Evolutionary conservation across 2,329 filamentous ascomycete species (phyloP).

Genomic region (Colletotrichum eremochloae): DNA sequence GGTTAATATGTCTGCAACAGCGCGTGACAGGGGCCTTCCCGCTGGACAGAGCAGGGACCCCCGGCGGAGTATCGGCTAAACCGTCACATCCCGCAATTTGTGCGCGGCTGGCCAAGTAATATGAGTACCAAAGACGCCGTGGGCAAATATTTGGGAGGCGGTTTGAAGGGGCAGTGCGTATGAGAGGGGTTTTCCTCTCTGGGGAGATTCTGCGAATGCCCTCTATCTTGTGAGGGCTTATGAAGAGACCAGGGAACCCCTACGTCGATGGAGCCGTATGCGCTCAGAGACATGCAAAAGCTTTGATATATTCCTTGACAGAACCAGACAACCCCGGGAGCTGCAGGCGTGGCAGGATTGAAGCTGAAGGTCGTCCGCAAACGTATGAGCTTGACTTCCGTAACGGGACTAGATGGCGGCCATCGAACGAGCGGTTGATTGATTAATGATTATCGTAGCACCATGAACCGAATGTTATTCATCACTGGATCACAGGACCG

Average conservation of each 20-base stretch:
- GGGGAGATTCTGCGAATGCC: constrained; percentile 8
- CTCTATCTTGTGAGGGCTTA: background rate
- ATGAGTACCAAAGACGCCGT: background rate
- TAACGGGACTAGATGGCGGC: constrained; percentile 4
- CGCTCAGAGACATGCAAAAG: constrained; percentile 17
- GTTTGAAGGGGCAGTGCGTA: constrained; percentile 1
- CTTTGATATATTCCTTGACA: constrained; percentile 19
- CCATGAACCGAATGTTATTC: constrained; percentile 6
- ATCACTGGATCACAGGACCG: constrained; percentile 9
- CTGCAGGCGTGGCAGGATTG: constrained; percentile 22
- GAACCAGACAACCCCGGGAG: constrained; percentile 15
- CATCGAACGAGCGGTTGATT: background rate
- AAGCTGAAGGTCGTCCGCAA: background rate
- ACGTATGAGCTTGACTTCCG: constrained; percentile 1
- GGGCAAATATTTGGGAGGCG: constrained; percentile 13
- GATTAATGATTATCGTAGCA: background rate
- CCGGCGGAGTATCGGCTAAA: constrained; percentile 15
- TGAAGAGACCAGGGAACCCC: constrained; percentile 15
- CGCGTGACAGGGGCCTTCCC: constrained; percentile 39
- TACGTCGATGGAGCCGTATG: constrained; percentile 4
- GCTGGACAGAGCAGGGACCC: constrained; percentile 18
- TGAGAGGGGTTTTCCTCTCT: constrained; percentile 4
- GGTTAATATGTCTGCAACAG: constrained; percentile 43
- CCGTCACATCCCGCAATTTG: constrained; percentile 41
- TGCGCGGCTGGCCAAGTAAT: constrained; percentile 29